Evolutionary conservation across 2,329 filamentous ascomycete species (phyloP), one percentile per base, ranked within the genome.

Genomic region (Arthrinium puccinioides): DNA sequence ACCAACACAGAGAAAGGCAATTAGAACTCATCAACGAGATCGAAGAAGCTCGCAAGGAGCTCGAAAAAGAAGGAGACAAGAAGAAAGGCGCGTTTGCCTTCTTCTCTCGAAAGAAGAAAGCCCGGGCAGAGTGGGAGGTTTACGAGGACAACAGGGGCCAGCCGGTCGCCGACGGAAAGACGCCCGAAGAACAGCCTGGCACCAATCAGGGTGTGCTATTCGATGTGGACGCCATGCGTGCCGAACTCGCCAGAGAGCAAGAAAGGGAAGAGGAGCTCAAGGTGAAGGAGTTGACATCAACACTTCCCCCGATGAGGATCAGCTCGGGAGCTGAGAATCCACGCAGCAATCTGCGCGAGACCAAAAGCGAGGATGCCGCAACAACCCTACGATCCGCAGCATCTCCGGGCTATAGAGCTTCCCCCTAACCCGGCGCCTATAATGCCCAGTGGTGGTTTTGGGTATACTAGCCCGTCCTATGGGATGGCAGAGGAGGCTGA

Each of bases 21-120:
- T 76, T 88, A 39, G 90, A 97, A 61, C 75, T 98, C 28, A 95
- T 98, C 56, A 88, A 84, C 51, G 92, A 98, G 62, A 95, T 98
- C 36, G 90, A 97, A 57, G 89, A 94, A 61, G 92, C 92, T 6
- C 78, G 92, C 25, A 88, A 83, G 55, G 80, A 92, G 52, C 72
- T 94, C 4, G 88, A 95, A 52, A 81, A 78, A 55, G 35, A 92
- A 51, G 82, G 80, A 14, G 79, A 82, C 53, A 69, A 66, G 47
- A 72, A 72, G 50, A 61, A 63, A 33, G 59, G 64, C 27, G 75
- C 57, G 9, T 64, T 66, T 28, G 77, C 79, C 24, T 77, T 94
- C 49, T 96, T 96, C 62, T 82, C 82, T 28, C 79, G 84, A 33
- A 88, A 86, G 52, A 95, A 87, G 64, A 84, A 83, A 60, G 62